These are phyloP conservation scores for Tulasnella calospora DNA, from an alignment of 768 basidiomycete genomes.

Conservation along the genomic window DNA sequence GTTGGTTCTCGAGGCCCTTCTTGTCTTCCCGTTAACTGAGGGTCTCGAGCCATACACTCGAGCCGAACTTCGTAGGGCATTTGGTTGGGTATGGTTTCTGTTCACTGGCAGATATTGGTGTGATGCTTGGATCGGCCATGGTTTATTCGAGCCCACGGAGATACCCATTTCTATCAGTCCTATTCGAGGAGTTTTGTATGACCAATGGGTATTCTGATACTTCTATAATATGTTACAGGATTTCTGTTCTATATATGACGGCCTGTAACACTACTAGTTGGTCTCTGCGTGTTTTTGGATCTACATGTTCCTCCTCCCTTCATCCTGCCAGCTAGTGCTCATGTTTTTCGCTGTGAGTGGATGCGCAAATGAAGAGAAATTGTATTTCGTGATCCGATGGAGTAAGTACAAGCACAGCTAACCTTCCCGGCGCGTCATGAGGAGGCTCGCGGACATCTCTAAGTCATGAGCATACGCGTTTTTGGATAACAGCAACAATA, in stretches of 20 bases:
- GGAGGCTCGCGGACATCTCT: too few relatives aligned
- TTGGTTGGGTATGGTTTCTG: constrained; percentile 21
- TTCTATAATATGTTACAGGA: neutral
- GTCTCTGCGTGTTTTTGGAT: too few relatives aligned
- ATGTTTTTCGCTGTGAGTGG: too few relatives aligned
- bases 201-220: constrained; percentile 18
- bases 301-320: too few relatives aligned
- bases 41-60: neutral
- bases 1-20: constrained; percentile 13
- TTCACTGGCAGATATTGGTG: constrained; percentile 21
- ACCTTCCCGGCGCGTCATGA: too few relatives aligned
- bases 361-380: too few relatives aligned
- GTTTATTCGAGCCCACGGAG: constrained; percentile 21
- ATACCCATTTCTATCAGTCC: constrained; percentile 13
- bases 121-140: constrained; percentile 23
- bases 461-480: too few relatives aligned
- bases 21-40: constrained; percentile 16
- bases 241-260: neutral
- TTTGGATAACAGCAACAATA: too few relatives aligned
- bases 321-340: too few relatives aligned
- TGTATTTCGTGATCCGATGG: too few relatives aligned
- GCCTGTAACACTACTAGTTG: too few relatives aligned
- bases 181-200: constrained; percentile 23
- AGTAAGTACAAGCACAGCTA: too few relatives aligned
- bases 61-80: neutral